A percentile compares a stretch with the other conserved stretches of the same genome.
phyloP scores from a whole-genome alignment of 2,329 filamentous ascomycete species.

The Mycogone perniciosa region DNA sequence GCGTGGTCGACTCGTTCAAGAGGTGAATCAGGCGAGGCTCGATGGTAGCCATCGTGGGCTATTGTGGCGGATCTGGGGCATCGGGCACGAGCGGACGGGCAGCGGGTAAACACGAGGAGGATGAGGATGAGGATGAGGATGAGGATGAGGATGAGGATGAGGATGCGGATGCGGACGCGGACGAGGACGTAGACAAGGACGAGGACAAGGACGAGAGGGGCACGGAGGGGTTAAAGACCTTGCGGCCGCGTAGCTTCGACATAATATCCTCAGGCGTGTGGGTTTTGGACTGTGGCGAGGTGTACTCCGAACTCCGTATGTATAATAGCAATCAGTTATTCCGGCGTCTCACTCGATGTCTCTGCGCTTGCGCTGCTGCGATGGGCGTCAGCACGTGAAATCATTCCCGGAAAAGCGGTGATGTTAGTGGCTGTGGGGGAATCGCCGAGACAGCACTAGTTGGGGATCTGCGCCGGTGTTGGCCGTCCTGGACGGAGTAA shows the following conservation, averaged over 20 bases:
- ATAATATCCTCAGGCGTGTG: constrained; percentile 11
- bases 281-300: neutral
- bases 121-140: neutral
- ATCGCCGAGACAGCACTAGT: constrained; percentile 11
- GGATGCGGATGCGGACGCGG: neutral
- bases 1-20: constrained; percentile 50
- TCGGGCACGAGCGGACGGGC: constrained; percentile 19
- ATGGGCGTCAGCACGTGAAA: constrained; percentile 12
- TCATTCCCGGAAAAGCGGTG: neutral
- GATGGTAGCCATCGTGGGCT: constrained; percentile 55
- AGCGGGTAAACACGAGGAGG: neutral
- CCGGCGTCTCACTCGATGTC: constrained; percentile 1
- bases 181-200: neutral
- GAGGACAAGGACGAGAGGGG: neutral
- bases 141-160: neutral
- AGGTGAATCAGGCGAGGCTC: constrained; percentile 61
- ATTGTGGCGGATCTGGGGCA: constrained; percentile 20
- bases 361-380: neutral
- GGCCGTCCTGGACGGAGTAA: neutral
- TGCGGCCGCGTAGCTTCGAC: neutral
- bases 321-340: neutral
- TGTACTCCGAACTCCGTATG: neutral
- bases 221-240: neutral
- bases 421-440: constrained; percentile 9
- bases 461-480: neutral